phyloP scores from a whole-genome alignment of 176 grass and related monocot genomes.

The Saccharum spontaneum region DNA sequence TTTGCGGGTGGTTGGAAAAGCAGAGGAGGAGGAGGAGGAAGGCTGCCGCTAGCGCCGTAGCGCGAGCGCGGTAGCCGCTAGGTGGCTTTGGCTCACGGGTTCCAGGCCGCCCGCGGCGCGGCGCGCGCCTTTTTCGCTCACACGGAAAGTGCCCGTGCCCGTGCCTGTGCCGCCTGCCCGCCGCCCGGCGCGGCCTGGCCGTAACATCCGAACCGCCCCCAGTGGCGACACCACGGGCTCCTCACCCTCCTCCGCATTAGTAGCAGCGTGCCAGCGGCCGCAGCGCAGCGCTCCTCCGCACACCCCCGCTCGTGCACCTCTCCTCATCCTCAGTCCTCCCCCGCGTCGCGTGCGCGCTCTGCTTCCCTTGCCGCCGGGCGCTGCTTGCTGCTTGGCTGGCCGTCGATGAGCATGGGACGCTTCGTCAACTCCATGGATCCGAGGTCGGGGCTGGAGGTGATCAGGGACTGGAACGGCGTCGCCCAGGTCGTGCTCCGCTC shows the following conservation, averaged over 20 bases:
- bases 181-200: conserved; percentile 2
- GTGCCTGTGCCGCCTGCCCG: not conserved
- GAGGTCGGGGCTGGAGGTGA: conserved; percentile 57
- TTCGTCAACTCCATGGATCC: conserved; percentile 41
- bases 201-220: conserved; percentile 47
- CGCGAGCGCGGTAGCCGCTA: conserved; percentile 2
- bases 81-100: conserved; percentile 38
- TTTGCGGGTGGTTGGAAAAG: conserved; percentile 40
- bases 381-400: not conserved
- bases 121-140: conserved; percentile 35
- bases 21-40: conserved; percentile 20
- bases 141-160: conserved; percentile 42
- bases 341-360: not conserved
- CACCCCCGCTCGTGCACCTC: not conserved
- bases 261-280: not conserved
- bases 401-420: conserved; percentile 51
- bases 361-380: not conserved
- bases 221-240: conserved; percentile 33
- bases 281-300: not conserved
- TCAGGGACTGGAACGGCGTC: conserved; percentile 65
- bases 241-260: conserved; percentile 8
- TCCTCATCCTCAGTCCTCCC: no score
- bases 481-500: conserved; percentile 67
- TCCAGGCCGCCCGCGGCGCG: conserved; percentile 19
- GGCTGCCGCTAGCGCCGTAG: conserved; percentile 15